Conservation (phyloP, 768 basidiomycete genomes). For the Lactarius sp. region DNA sequence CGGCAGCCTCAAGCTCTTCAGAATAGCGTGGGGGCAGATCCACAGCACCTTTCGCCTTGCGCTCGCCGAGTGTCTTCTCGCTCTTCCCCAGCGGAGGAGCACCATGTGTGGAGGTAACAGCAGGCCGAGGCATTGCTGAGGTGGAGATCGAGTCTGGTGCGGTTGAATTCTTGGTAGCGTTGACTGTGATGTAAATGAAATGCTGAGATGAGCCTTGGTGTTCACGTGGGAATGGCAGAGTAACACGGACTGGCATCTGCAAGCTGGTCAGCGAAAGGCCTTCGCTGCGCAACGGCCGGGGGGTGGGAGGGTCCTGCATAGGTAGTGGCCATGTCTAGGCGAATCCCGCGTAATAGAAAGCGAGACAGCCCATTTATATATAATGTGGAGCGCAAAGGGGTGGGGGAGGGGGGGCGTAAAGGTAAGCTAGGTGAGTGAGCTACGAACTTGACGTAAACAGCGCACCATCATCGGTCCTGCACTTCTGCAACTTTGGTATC, state of each 20-base stretch:
- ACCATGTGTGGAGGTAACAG: background rate
- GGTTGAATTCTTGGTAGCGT: background rate
- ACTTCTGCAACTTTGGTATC: background rate
- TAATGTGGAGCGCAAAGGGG: background rate
- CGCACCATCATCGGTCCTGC: background rate
- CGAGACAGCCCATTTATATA: background rate
- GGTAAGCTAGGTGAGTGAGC: background rate
- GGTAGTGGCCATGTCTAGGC: background rate
- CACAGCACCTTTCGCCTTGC: background rate
- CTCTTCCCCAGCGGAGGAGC: background rate
- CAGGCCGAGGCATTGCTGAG: background rate
- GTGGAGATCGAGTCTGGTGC: background rate
- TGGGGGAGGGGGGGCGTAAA: no score
- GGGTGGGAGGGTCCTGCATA: background rate
- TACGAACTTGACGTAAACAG: background rate
- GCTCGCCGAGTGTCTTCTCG: background rate
- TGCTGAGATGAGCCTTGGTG: background rate
- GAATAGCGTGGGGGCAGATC: background rate
- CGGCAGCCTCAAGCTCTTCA: background rate
- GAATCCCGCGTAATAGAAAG: background rate
- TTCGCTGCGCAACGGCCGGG: background rate
- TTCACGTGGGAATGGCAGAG: background rate
- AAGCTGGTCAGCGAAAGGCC: slow-evolving; percentile 5
- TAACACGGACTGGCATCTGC: slow-evolving; percentile 10
- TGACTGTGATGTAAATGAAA: background rate